Evolutionary conservation across 352 stramenopile species (phyloP).

Genomic region (Pythium plurisporium): DNA sequence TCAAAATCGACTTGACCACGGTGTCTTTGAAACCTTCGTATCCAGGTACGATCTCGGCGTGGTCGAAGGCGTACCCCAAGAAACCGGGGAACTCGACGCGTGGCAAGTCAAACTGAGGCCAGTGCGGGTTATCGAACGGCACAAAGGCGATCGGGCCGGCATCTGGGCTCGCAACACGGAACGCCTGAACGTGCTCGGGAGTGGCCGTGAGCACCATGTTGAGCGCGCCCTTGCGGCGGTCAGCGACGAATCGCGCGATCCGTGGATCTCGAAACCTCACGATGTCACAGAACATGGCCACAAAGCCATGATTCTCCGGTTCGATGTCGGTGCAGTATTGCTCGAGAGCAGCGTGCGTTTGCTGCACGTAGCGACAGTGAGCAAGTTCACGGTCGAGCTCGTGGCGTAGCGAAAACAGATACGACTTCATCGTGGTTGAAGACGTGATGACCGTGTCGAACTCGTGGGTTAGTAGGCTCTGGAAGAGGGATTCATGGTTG

Average conservation of each 20-base stretch:
- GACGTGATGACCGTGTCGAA: slow-evolving; percentile 42
- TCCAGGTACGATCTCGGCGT: slow-evolving; percentile 46
- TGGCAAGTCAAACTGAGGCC: slow-evolving; percentile 49
- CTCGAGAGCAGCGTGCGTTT: slow-evolving; percentile 40
- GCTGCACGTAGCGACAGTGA: slow-evolving; percentile 38
- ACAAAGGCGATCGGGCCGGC: slow-evolving; percentile 64
- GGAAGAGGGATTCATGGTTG: slow-evolving; percentile 39
- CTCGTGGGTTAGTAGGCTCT: slow-evolving; percentile 27
- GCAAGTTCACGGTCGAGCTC: slow-evolving; percentile 41
- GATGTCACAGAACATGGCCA: slow-evolving; percentile 79
- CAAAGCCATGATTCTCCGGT: slow-evolving; percentile 46
- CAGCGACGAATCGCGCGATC: slow-evolving; percentile 52
- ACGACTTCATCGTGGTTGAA: slow-evolving; percentile 48
- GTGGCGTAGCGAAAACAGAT: slow-evolving; percentile 39
- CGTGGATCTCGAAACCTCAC: slow-evolving; percentile 54
- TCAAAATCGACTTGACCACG: slow-evolving; percentile 69
- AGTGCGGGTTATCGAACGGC: slow-evolving; percentile 62
- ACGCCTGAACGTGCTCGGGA: slow-evolving; percentile 52
- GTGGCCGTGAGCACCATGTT: slow-evolving; percentile 61
- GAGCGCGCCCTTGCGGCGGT: slow-evolving; percentile 50
- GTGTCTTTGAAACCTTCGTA: slow-evolving; percentile 60
- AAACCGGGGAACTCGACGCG: slow-evolving; percentile 41
- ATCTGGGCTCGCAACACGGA: slow-evolving; percentile 45
- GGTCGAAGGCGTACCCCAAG: slow-evolving; percentile 71
- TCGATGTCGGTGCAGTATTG: slow-evolving; percentile 44